Conservation (phyloP, 495 filamentous ascomycete species). For the Penicillium bovifimosum region DNA sequence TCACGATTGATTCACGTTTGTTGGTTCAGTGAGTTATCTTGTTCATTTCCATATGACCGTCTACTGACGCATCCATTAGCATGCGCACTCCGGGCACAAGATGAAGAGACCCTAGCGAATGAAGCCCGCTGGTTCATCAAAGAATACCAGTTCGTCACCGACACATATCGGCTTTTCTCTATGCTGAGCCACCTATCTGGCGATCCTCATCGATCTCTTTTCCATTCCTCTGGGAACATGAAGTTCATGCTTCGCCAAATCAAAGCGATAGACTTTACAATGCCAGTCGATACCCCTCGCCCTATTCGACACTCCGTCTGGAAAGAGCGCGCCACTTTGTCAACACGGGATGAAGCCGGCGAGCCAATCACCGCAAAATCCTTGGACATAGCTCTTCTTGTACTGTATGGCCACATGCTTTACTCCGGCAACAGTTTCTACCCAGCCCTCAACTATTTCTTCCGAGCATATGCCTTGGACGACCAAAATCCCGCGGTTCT, state of each 20-base stretch:
- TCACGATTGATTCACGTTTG: constrained; percentile 72
- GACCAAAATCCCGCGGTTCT: constrained; percentile 71
- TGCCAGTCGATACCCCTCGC: constrained; percentile 29
- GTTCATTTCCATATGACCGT: background rate
- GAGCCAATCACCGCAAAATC: constrained; percentile 44
- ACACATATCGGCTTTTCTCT: constrained; percentile 76
- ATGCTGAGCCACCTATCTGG: constrained; percentile 61
- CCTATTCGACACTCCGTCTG: constrained; percentile 30
- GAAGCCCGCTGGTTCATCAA: constrained; percentile 79
- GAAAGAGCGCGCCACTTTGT: constrained; percentile 45
- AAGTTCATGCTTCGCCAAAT: constrained; percentile 88
- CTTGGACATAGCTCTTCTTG: constrained; percentile 69
- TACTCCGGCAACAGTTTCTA: constrained; percentile 72
- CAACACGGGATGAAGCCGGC: constrained; percentile 44
- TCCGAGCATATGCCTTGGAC: constrained; percentile 75
- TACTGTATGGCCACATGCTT: constrained; percentile 84
- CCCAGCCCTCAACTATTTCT: constrained; percentile 84
- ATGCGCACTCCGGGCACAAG: constrained; percentile 73
- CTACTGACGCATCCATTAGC: constrained; percentile 37
- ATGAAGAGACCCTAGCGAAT: constrained; percentile 65
- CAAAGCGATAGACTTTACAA: constrained; percentile 74
- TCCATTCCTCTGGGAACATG: constrained; percentile 59
- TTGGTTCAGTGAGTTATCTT: constrained; percentile 59
- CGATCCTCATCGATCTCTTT: constrained; percentile 41
- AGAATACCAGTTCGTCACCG: constrained; percentile 75